phyloP scores from a whole-genome alignment of 2,329 filamentous ascomycete genomes.

The Fusarium graminum region DNA sequence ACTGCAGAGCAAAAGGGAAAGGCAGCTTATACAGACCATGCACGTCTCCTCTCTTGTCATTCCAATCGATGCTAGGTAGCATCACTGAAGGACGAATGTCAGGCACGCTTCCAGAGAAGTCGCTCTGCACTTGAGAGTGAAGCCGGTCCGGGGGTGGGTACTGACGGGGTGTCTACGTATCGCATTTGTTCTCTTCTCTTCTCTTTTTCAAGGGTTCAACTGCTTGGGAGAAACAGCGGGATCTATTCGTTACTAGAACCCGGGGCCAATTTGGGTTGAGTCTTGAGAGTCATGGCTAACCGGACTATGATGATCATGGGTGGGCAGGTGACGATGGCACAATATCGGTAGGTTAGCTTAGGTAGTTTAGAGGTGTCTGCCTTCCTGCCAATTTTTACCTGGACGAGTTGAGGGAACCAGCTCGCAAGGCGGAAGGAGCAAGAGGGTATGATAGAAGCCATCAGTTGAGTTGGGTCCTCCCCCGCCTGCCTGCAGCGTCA shows the following conservation, averaged over 20 bases:
- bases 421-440: neutral
- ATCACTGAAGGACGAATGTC: conserved; percentile 43
- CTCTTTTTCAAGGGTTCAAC: conserved; percentile 29
- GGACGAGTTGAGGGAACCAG: neutral
- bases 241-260: conserved; percentile 22
- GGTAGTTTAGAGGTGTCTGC: neutral
- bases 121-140: conserved; percentile 16
- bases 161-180: conserved; percentile 27
- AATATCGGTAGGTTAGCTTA: conserved; percentile 6
- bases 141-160: conserved; percentile 23
- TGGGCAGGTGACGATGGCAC: conserved; percentile 41
- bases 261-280: neutral
- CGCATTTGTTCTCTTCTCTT: conserved; percentile 1
- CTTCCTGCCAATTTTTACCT: neutral
- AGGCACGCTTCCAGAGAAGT: conserved; percentile 38
- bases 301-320: conserved; percentile 17
- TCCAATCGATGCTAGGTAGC: conserved; percentile 45
- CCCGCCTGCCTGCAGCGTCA: conserved; percentile 22
- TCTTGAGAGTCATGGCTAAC: conserved; percentile 19
- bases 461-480: neutral
- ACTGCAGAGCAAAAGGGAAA: conserved; percentile 1
- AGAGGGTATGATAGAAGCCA: neutral
- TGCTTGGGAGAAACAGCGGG: conserved; percentile 33
- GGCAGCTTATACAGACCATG: conserved; percentile 21
- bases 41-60: conserved; percentile 32